Percentiles rank a stretch among this genome's conserved stretches.
Evolutionary conservation across 352 stramenopile genomes (phyloP).

Genomic region (Globisporangium radiosum): DNA sequence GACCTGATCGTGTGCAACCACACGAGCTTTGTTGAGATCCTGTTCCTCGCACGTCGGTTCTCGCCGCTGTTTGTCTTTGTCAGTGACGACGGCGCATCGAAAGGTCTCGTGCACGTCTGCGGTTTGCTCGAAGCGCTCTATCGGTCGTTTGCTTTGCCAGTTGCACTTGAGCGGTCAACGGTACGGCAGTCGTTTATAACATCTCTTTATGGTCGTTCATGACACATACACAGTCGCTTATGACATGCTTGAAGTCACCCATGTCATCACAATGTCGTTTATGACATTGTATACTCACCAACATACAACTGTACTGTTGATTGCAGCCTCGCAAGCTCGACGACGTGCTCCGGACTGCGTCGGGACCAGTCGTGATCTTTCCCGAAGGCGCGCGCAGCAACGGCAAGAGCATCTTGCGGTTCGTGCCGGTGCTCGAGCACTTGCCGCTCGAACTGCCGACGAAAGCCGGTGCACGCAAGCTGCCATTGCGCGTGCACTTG

Average conservation of each 20-base stretch:
- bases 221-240: neutral
- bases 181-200: conserved; percentile 13
- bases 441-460: conserved; percentile 26
- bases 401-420: conserved; percentile 66
- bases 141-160: conserved; percentile 39
- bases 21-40: conserved; percentile 73
- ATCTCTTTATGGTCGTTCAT: neutral
- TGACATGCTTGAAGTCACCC: too few species aligned
- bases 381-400: conserved; percentile 76
- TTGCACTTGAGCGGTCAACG: conserved; percentile 26
- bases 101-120: conserved; percentile 56
- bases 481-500: conserved; percentile 48
- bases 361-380: conserved; percentile 66
- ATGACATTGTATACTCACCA: neutral
- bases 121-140: conserved; percentile 63
- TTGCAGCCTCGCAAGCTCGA: conserved; percentile 44
- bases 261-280: neutral
- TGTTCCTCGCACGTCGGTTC: conserved; percentile 72
- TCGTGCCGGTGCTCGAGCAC: conserved; percentile 61
- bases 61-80: conserved; percentile 76
- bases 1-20: conserved; percentile 81
- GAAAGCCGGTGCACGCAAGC: conserved; percentile 15
- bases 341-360: conserved; percentile 54
- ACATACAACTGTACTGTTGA: neutral
- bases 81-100: conserved; percentile 37